phyloP scores from a whole-genome alignment of 345 rosid species.

The Populus ilicifolia region DNA sequence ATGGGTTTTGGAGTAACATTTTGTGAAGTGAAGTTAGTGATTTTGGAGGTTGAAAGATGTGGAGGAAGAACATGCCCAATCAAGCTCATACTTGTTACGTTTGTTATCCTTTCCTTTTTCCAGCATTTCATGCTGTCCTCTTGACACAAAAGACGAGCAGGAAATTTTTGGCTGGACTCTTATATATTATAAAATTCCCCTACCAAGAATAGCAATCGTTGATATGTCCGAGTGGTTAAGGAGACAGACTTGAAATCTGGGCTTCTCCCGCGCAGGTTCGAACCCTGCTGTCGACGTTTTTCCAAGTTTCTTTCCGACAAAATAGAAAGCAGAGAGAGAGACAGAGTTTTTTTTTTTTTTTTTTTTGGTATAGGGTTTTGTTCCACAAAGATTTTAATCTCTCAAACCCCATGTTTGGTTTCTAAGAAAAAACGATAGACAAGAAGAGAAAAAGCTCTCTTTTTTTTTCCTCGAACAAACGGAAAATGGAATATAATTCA shows the following conservation, averaged over 20 bases:
- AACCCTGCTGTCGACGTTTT: conserved; percentile 80
- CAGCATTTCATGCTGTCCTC: not conserved
- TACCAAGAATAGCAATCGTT: not conserved
- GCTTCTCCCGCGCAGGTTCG: conserved; percentile 99
- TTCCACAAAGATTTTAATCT: not conserved
- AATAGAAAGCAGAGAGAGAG: no score
- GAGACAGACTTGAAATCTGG: conserved; percentile 99
- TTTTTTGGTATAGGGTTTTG: not conserved
- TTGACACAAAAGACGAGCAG: no score
- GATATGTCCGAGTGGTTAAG: conserved; percentile 98
- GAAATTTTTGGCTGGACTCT: no score
- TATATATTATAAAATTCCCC: no score
- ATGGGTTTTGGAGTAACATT: conserved; percentile 24
- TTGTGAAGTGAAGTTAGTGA: conserved; percentile 9
- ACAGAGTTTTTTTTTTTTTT: not conserved
- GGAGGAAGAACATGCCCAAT: conserved; percentile 30
- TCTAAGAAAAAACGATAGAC: not conserved
- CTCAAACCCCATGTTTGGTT: not conserved
- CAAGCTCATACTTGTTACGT: conserved; percentile 20
- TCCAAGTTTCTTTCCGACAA: no score
- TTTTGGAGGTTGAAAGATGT: conserved; percentile 19
- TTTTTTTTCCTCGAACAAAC: not conserved
- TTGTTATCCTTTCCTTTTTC: conserved; percentile 2
- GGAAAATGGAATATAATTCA: conserved; percentile 19
- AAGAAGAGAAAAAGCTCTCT: not conserved